A percentile compares a stretch with the other conserved stretches of the same genome.
Conservation (phyloP, 305 asterid genomes). For the Fraxinus baroniana region DNA sequence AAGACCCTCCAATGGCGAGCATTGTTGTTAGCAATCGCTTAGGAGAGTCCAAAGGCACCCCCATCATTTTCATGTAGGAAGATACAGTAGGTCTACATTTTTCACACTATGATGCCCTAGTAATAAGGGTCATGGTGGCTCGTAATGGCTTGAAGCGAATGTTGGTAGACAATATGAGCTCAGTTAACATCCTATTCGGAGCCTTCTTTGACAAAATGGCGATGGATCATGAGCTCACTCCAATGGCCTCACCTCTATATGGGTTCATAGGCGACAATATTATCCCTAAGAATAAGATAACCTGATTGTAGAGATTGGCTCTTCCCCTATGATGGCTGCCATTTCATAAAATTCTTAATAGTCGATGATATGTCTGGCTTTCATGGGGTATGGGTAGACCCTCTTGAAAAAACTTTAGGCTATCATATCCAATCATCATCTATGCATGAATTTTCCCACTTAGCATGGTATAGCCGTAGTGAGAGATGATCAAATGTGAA, state of each 20-base stretch:
- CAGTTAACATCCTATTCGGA: not conserved
- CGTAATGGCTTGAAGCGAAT: not conserved
- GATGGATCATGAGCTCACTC: not conserved
- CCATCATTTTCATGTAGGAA: not conserved
- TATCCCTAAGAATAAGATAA: not conserved
- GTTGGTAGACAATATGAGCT: not conserved
- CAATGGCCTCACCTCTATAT: not conserved
- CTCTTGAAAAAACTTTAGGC: not conserved
- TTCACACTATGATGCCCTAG: not conserved
- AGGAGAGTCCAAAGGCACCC: not conserved
- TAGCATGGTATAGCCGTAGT: not conserved
- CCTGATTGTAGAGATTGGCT: not conserved
- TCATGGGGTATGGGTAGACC: not conserved
- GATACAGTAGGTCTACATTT: not conserved
- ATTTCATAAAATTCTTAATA: not conserved
- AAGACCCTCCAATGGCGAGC: not conserved
- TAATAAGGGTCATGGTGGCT: not conserved
- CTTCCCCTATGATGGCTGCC: not conserved
- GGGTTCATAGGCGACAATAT: not conserved
- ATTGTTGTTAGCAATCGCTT: not conserved
- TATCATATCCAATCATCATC: not conserved
- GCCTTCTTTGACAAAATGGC: not conserved
- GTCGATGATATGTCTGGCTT: not conserved
- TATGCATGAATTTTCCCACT: not conserved
- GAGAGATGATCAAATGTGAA: not conserved